These are phyloP conservation scores for Aspergillus saccharolyticus DNA, from an alignment of 495 filamentous ascomycete species.

Conservation along the genomic window DNA sequence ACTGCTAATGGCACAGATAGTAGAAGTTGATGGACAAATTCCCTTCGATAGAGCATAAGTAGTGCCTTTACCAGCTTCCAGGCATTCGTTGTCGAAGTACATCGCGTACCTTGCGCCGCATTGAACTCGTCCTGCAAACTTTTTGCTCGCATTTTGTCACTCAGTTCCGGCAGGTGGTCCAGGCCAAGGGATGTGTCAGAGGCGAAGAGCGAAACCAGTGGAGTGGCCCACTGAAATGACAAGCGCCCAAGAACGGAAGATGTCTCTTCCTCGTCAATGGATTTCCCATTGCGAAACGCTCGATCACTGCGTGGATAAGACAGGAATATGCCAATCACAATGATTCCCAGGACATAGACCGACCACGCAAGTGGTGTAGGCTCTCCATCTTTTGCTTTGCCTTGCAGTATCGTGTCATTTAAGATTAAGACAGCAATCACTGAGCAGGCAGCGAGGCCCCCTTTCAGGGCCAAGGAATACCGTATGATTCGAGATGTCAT, in stretches of 20 bases:
- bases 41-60: background rate
- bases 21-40: conserved; percentile 29
- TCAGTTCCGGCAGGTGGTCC: conserved; percentile 44
- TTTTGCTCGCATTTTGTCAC: background rate
- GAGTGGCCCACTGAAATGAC: conserved; percentile 52
- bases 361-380: background rate
- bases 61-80: background rate
- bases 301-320: conserved; percentile 48
- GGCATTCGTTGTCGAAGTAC: background rate
- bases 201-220: conserved; percentile 43
- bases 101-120: conserved; percentile 12
- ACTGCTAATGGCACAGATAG: conserved; percentile 41
- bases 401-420: background rate
- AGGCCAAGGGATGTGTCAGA: conserved; percentile 50
- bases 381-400: background rate
- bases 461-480: background rate
- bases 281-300: conserved; percentile 44
- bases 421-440: background rate
- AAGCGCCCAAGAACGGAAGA: conserved; percentile 50
- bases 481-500: background rate
- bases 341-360: conserved; percentile 16
- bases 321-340: background rate
- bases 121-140: conserved; percentile 38
- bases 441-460: background rate
- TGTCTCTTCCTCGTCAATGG: conserved; percentile 54